A percentile compares a stretch with the other conserved stretches of the same genome.
phyloP scores from a whole-genome alignment of 2,329 filamentous ascomycete genomes.

The Metarhizium album region DNA sequence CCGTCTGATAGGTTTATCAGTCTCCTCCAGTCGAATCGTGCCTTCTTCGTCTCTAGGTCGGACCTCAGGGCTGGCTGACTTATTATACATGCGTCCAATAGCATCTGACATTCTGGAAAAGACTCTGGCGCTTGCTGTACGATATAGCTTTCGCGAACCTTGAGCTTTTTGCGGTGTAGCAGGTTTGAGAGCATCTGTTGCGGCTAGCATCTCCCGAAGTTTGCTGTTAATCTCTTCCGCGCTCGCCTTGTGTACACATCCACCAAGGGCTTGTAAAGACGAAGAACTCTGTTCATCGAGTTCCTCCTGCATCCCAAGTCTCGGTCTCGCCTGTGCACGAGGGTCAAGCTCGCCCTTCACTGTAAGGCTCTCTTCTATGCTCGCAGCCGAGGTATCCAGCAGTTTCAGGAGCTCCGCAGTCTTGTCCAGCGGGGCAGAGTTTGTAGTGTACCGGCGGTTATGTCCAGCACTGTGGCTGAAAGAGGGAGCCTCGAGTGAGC shows the following conservation, averaged over 20 bases:
- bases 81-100: constrained; percentile 21
- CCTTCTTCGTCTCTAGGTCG: constrained; percentile 1
- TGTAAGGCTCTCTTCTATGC: background rate
- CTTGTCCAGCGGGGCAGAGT: constrained; percentile 3
- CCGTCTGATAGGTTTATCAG: background rate
- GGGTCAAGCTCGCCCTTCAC: background rate
- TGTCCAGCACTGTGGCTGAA: background rate
- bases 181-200: constrained; percentile 24
- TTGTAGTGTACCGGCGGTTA: constrained; percentile 5
- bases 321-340: background rate
- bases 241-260: background rate
- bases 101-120: constrained; percentile 24
- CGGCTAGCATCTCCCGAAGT: constrained; percentile 25
- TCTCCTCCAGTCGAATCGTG: background rate
- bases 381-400: background rate
- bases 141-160: constrained; percentile 15
- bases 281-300: background rate
- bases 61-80: constrained; percentile 13
- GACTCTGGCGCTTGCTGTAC: constrained; percentile 20
- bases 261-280: background rate
- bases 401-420: constrained; percentile 1
- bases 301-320: background rate
- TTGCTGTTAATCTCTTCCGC: constrained; percentile 23
- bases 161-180: constrained; percentile 8
- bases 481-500: background rate